Evolutionary conservation across 345 rosid species (phyloP), one percentile per base, ranked within the genome.

Genomic region (Lepidium africanum): DNA sequence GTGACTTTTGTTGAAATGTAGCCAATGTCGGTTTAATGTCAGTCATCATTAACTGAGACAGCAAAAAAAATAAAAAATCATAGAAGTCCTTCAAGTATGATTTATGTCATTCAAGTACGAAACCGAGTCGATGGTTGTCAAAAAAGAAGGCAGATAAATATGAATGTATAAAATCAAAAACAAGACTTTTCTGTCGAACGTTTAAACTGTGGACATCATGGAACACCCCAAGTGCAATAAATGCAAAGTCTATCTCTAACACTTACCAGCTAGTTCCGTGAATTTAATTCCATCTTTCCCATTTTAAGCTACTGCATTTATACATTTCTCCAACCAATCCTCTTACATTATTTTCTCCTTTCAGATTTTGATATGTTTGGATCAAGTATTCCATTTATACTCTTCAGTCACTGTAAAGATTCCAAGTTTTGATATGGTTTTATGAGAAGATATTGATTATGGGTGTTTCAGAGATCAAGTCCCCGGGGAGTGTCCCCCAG

Each of bases 381-480:
- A 42, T 70, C 33, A 23, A 43, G 19, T 52, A 21, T 62, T 56
- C 19, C 11, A 10, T 63, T 9, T 27, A n/a, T 47, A 10, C 14
- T 12, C 23, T 36, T 19, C 51, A 8, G 30, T 41, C 54, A 61
- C 38, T 42, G 8, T 11, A 42, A 35, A 52, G 61, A 23, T 16
- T 70, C 7, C 32, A 14, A 10, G 2, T 25, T 30, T 45, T 30
- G 7, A 30, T 25, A 63, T 72, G 69, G 51, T 60, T 53, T 46
- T 54, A 14, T 74, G 51, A 67, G 51, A 59, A 23, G 39, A 62
- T 6, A 13, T 52, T 1, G 33, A 46, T 11, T 30, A 84, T 88
- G 96, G 85, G 65, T 52, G 77, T 75, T 23, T 35, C 67, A 33
- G 92, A 91, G 77, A 88, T 88, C 42, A 91, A 84, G 57, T 85